These are phyloP conservation scores for Achaetomium macrosporum DNA, from an alignment of 2,329 filamentous ascomycete species.

Conservation along the genomic window DNA sequence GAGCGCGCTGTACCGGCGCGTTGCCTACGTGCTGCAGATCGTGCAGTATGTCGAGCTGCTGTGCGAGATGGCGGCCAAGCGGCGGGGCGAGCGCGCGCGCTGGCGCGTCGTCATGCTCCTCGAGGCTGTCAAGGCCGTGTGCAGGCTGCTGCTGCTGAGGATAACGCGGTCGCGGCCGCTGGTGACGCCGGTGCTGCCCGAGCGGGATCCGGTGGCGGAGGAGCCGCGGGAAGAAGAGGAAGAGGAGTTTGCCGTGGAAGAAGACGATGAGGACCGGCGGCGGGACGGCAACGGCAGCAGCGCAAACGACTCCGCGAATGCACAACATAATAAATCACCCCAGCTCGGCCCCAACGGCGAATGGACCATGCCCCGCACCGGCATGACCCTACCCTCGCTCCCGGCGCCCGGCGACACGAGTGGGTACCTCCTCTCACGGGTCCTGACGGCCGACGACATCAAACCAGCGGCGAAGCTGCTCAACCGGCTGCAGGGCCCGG, in stretches of 20 bases:
- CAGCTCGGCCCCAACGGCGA: conserved; percentile 33
- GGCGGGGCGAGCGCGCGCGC: conserved; percentile 70
- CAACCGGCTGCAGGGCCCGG: conserved; percentile 69
- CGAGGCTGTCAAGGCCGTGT: conserved; percentile 81
- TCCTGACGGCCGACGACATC: conserved; percentile 93
- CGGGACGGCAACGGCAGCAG: neutral
- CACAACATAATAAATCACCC: conserved; percentile 11
- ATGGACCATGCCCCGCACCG: conserved; percentile 94
- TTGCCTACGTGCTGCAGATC: conserved; percentile 78
- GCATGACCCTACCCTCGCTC: conserved; percentile 74
- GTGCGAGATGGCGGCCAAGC: conserved; percentile 95
- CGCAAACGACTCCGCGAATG: conserved; percentile 10
- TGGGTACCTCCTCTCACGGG: conserved; percentile 79
- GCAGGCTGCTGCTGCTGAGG: conserved; percentile 70
- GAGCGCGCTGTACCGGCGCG: conserved; percentile 67
- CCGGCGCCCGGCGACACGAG: conserved; percentile 79
- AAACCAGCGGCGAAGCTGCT: conserved; percentile 83
- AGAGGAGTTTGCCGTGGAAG: conserved; percentile 48
- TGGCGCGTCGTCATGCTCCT: conserved; percentile 85
- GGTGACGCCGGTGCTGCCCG: conserved; percentile 76
- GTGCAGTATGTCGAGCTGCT: conserved; percentile 91
- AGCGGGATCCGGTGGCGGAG: conserved; percentile 71
- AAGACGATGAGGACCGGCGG: conserved; percentile 52
- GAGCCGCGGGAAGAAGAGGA: conserved; percentile 45
- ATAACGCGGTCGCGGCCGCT: conserved; percentile 79